These are phyloP conservation scores for Boletellus sp. DNA, from an alignment of 768 basidiomycete species.

Conservation along the genomic window DNA sequence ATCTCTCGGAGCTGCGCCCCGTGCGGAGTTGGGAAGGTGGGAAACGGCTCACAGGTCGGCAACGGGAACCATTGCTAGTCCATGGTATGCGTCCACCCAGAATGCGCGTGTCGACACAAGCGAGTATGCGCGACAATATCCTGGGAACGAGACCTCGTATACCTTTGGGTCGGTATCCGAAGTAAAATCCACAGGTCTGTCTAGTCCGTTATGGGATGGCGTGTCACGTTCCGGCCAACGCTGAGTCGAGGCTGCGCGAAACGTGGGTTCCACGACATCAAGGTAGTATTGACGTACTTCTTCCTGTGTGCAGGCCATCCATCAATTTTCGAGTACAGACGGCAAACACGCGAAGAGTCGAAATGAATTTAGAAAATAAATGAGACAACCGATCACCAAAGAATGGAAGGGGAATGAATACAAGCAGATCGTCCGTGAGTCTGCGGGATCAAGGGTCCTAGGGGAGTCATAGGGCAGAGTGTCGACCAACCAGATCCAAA, in stretches of 20 bases:
- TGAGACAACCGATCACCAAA: constrained; percentile 3
- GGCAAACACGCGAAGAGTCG: constrained; percentile 7
- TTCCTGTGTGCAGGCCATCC: constrained; percentile 23
- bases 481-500: constrained; percentile 7
- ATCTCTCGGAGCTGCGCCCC: not conserved
- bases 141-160: constrained; percentile 22
- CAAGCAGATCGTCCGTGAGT: constrained; percentile 1
- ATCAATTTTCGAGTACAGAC: constrained; percentile 15
- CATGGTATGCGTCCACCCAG: constrained; percentile 77
- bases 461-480: constrained; percentile 5
- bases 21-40: not conserved
- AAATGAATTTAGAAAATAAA: constrained; percentile 5
- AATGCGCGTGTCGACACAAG: constrained; percentile 83
- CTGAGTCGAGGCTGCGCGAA: constrained; percentile 12
- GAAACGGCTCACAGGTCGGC: constrained; percentile 65
- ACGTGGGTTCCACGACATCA: constrained; percentile 29
- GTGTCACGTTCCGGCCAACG: constrained; percentile 2
- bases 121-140: constrained; percentile 39
- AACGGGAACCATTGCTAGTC: constrained; percentile 78
- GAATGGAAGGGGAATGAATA: constrained; percentile 9
- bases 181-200: not conserved
- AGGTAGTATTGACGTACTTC: constrained; percentile 34
- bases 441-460: constrained; percentile 17
- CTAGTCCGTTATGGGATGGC: not conserved
- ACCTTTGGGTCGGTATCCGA: constrained; percentile 1